Base-by-base conservation (phyloP, 495 filamentous ascomycete genomes). In the Zalerion maritima region DNA sequence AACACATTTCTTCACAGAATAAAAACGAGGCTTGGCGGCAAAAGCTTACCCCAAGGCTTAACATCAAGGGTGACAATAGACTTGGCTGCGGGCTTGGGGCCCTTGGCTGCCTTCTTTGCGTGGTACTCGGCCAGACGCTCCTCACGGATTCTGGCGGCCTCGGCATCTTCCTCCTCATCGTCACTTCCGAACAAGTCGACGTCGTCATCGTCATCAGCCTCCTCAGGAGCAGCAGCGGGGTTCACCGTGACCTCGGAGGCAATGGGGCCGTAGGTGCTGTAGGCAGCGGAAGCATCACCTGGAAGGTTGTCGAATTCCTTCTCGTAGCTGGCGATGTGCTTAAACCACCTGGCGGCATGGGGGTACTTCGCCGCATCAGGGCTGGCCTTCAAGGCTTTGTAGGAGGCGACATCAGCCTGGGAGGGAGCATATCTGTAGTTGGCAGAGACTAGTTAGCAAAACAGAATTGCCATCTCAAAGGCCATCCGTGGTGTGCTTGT, bases 261-360 rank as follows among this genome's bases (percentile, higher is more conserved):
- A 46, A 93, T 91, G 25, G 89, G 91, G 38, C 91, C 89, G 61
- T 96, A 97, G 46, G 75, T 67, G 38, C 82, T 87, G 67, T 78
- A 79, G 38, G 71, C 66, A 64, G 81, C 78, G 49, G 81, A 81
- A 42, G 86, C 70, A 56, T 97, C 91, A 59, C 89, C 89, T 28
- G 84, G 69, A 19, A 97, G 80, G 36, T 77, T 78, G 41, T 77
- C 60, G 70, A 96, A 96, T 52, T 94, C 89, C 34, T 78, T 66
- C 65, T 81, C 74, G 64, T 79, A 93, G 37, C 78, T 75, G 42
- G 76, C 71, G 50, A 94, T 91, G 73, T 97, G 86, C 70, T 91
- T 94, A 72, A 94, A 93, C 89, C 89, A 97, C 60, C 89, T 78
- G 35, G 81, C 81, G 44, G 77, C 85, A 60, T 94, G 70, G 45